Evolutionary conservation across 108 stramenopile genomes (phyloP), one percentile per base, ranked within the genome.

Genomic region (Conticribra guillardii): DNA sequence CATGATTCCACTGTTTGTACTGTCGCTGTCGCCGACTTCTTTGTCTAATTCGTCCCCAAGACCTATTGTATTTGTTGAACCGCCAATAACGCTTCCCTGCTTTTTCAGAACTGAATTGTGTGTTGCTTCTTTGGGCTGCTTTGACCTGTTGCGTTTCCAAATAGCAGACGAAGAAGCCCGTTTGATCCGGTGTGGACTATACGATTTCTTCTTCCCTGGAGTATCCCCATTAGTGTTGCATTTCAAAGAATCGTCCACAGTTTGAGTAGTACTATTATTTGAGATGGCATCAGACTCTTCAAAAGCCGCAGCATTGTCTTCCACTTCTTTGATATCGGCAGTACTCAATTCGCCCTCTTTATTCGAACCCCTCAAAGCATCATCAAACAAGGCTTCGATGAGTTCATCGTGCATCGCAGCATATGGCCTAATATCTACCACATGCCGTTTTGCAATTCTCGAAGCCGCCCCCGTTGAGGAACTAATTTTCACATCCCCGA

Each of bases 341-440:
- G n/a, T n/a, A n/a, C n/a, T n/a, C n/a, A n/a, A 41, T 41, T 41
- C 37, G 5, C 11, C 37, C 37, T 41, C n/a, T 41, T 41, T 11
- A 11, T 11, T 41, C 5, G 37, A 41, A 9, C 5, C 37, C 37
- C 11, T 41, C 8, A 41, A 11, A 9, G 76, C 68, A 26, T 69
- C 62, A 46, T 69, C 76, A 29, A 77, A 70, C 49, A 77, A 70
- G 21, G 76, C 64, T 30, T 67, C 69, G 3, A 77, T 57, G 70
- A 77, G 55, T 50, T 77, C 68, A 48, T 77, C 76, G 30, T 77
- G 76, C 49, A 69, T 33, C 44, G 37, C 7, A 16, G 76, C 68
- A 51, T 62, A 77, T 1, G 55, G 18, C 15, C 19, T 18, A n/a
- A 72, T 37, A 26, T 59, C 57, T 21, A 50, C 15, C 11, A 41